Evolutionary conservation across 2,329 filamentous ascomycete species (phyloP).

Genomic region (Xylaria digitata): DNA sequence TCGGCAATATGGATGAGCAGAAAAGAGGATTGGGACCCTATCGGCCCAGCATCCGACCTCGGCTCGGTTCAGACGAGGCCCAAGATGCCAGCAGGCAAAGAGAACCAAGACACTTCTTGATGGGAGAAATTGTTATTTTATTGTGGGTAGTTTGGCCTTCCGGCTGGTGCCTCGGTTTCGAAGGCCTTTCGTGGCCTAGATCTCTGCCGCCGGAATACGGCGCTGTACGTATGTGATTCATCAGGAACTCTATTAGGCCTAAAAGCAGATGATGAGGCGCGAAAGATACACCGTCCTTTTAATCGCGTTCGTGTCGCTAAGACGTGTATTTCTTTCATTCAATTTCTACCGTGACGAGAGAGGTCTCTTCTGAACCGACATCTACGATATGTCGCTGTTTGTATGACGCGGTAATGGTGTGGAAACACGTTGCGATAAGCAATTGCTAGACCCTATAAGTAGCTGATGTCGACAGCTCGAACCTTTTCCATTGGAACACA

Average conservation of each 20-base stretch:
- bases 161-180: neutral
- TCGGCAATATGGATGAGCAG: slow-evolving; percentile 23
- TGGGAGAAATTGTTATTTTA: neutral
- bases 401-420: neutral
- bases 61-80: slow-evolving; percentile 25
- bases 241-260: no score
- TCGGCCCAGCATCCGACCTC: slow-evolving; percentile 33
- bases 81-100: neutral
- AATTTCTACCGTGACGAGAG: no score
- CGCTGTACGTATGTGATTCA: no score
- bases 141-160: neutral
- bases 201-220: no score
- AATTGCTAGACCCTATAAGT: neutral
- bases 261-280: no score
- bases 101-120: neutral
- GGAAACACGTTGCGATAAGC: neutral
- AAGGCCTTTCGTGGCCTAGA: neutral
- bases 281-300: no score
- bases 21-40: slow-evolving; percentile 1
- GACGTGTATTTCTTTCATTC: no score
- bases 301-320: no score
- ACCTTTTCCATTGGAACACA: neutral
- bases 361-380: no score
- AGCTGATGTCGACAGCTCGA: neutral
- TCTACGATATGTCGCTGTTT: neutral